These are phyloP conservation scores for Talaromyces proteolyticus DNA, from an alignment of 495 filamentous ascomycete genomes.

Conservation along the genomic window DNA sequence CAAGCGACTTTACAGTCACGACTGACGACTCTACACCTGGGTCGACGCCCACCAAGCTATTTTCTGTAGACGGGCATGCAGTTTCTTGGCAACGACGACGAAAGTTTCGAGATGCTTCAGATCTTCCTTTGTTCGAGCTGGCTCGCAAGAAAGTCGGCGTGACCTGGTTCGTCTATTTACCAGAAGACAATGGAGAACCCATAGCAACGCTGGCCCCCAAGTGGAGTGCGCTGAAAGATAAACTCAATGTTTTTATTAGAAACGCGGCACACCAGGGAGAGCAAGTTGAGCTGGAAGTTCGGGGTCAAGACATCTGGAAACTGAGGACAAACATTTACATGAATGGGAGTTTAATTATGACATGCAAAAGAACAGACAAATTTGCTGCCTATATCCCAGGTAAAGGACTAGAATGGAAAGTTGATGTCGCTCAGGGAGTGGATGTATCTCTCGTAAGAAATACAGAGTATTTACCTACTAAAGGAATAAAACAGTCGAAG, in stretches of 20 bases:
- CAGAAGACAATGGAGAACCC: conserved; percentile 1
- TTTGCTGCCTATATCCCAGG: conserved; percentile 9
- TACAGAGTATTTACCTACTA: background rate
- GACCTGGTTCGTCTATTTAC: conserved; percentile 12
- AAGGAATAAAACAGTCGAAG: background rate
- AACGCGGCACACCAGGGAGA: conserved; percentile 9
- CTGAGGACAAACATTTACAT: conserved; percentile 10
- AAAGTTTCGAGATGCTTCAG: conserved; percentile 10
- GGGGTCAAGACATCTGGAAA: conserved; percentile 15
- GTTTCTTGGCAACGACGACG: conserved; percentile 5
- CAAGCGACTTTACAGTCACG: conserved; percentile 12
- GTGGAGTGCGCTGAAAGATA: conserved; percentile 12
- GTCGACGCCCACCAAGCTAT: background rate
- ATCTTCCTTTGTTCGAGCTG: conserved; percentile 13
- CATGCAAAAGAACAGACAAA: conserved; percentile 5
- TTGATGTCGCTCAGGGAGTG: conserved; percentile 11
- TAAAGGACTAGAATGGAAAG: conserved; percentile 9
- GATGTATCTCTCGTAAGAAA: conserved; percentile 11
- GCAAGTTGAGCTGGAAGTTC: conserved; percentile 10
- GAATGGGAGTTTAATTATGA: conserved; percentile 10
- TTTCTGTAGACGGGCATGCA: conserved; percentile 8
- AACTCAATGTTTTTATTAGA: conserved; percentile 12
- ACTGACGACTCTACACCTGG: background rate
- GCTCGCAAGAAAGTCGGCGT: conserved; percentile 9
- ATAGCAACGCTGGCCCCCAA: conserved; percentile 11